Base-by-base conservation (phyloP, 1,284 basidiomycete species). In the Tilletia indica region DNA sequence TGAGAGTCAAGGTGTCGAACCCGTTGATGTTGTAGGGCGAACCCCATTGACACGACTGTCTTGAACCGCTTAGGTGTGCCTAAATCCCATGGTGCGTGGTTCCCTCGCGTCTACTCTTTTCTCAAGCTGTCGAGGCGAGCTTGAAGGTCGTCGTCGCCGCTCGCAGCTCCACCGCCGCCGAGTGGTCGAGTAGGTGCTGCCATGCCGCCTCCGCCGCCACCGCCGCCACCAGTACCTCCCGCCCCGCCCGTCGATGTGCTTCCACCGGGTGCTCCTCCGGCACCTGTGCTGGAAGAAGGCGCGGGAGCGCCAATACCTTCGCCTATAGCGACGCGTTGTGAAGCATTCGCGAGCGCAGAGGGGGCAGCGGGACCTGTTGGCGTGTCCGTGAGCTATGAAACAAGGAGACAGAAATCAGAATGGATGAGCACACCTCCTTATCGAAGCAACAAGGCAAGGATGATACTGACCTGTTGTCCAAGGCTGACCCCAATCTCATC, bases 401-500 rank as follows among this genome's bases (percentile, higher is more conserved):
- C 25, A 39, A 42, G 51, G 11, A 8, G 2, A 31, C n/a, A 39
- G 39, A 12, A 14, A 16, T 31, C n/a, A 31, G 47, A 4, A 12
- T 68, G 47, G 21, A 49, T 67, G 16, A 31, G 25, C 25, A 31
- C 25, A 31, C 14, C 25, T 8, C 51, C n/a, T 21, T 31, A 67
- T 6, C 39, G 9, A 67, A 49, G 21, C 48, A 25, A 5, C 1
- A 8, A 45, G 14, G 42, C 3, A 14, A 14, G 1, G 42, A 31
- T 2, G 12, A 12, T 3, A 83, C 87, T 78, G 80, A 93, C 95
- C 87, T 96, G 91, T 85, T 99, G 97, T 2, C 92, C 92, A 72
- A 98, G 87, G 75, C 89, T 89, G 71, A 99, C 91, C 31, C 96
- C 97, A 74, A 99, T 97, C 87, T 99, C 97, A 80, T 99, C 97